Percentiles rank a stretch among this genome's conserved stretches.
These are phyloP conservation scores for Bjerkandera adusta DNA, from an alignment of 1,284 basidiomycete genomes.

Conservation along the genomic window DNA sequence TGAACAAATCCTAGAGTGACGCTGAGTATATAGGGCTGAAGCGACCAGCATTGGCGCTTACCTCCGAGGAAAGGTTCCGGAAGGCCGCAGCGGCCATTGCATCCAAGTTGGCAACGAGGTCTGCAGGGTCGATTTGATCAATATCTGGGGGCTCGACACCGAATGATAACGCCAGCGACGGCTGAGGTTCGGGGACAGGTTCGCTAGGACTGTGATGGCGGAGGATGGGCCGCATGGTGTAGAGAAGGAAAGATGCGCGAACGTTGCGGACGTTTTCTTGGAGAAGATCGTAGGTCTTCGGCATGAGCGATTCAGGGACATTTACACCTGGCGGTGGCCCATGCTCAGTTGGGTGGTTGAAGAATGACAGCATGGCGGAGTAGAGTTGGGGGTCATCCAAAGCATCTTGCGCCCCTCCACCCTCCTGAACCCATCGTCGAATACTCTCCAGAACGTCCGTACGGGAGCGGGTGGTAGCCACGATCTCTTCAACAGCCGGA, in stretches of 20 bases:
- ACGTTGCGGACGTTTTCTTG: constrained; percentile 41
- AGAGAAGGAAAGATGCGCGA: constrained; percentile 46
- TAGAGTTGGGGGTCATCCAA: constrained; percentile 68
- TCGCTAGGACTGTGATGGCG: constrained; percentile 22
- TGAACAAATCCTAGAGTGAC: constrained; percentile 60
- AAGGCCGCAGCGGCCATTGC: constrained; percentile 71
- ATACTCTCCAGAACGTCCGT: constrained; percentile 62
- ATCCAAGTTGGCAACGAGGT: constrained; percentile 71
- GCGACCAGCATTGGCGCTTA: constrained; percentile 30
- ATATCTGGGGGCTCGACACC: constrained; percentile 62
- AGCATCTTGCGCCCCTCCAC: constrained; percentile 73
- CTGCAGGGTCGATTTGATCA: constrained; percentile 63
- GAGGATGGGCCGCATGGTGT: constrained; percentile 59
- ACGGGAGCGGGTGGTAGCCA: constrained; percentile 33
- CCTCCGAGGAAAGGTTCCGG: constrained; percentile 73
- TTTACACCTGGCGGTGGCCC: constrained; percentile 16
- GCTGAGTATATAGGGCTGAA: constrained; percentile 8
- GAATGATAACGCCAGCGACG: constrained; percentile 35
- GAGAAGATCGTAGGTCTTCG: constrained; percentile 33
- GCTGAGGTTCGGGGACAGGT: constrained; percentile 23
- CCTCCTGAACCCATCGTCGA: constrained; percentile 66
- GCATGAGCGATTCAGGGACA: too few relatives aligned
- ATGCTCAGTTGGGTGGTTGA: constrained; percentile 32
- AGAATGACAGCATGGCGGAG: constrained; percentile 53
- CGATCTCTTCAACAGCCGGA: constrained; percentile 23